These are phyloP conservation scores for Trichoderma koningii DNA, from an alignment of 2,329 filamentous ascomycete species.

Conservation along the genomic window DNA sequence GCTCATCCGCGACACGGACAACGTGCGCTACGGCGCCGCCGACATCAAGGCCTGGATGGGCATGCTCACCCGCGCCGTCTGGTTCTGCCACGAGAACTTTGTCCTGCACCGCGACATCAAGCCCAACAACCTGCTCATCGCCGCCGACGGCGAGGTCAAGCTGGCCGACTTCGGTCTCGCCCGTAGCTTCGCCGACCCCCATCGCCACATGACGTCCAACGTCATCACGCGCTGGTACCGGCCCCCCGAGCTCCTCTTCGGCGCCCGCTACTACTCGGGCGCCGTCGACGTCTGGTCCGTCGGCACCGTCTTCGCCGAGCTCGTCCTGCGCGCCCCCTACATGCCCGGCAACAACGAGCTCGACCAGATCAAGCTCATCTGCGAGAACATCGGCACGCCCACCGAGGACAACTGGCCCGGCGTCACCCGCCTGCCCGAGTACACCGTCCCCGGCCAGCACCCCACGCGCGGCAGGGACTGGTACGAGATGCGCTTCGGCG, in stretches of 20 bases:
- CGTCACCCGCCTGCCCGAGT: constrained; percentile 76
- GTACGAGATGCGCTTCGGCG: constrained; percentile 76
- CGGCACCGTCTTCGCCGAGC: constrained; percentile 88
- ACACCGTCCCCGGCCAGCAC: constrained; percentile 68
- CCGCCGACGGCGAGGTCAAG: constrained; percentile 89
- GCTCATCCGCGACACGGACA: constrained; percentile 81
- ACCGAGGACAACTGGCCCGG: constrained; percentile 96
- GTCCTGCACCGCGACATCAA: constrained; percentile 98
- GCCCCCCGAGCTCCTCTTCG: constrained; percentile 90
- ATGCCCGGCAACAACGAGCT: constrained; percentile 83
- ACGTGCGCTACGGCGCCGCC: constrained; percentile 77
- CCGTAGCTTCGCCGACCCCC: constrained; percentile 84
- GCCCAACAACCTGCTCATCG: constrained; percentile 95
- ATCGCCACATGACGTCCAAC: constrained; percentile 84
- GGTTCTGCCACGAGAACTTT: constrained; percentile 95
- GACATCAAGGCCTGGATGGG: constrained; percentile 99
- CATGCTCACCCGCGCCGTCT: constrained; percentile 89
- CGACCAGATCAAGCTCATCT: constrained; percentile 82
- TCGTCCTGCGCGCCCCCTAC: constrained; percentile 80
- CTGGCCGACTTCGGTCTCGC: constrained; percentile 97
- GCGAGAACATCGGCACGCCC: constrained; percentile 82
- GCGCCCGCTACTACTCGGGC: constrained; percentile 83
- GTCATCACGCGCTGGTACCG: constrained; percentile 98
- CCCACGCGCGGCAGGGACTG: constrained; percentile 67
- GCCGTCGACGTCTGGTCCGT: constrained; percentile 95